Conservation (phyloP, 2,329 filamentous ascomycete species). For the Pseudocercospora ulei region DNA sequence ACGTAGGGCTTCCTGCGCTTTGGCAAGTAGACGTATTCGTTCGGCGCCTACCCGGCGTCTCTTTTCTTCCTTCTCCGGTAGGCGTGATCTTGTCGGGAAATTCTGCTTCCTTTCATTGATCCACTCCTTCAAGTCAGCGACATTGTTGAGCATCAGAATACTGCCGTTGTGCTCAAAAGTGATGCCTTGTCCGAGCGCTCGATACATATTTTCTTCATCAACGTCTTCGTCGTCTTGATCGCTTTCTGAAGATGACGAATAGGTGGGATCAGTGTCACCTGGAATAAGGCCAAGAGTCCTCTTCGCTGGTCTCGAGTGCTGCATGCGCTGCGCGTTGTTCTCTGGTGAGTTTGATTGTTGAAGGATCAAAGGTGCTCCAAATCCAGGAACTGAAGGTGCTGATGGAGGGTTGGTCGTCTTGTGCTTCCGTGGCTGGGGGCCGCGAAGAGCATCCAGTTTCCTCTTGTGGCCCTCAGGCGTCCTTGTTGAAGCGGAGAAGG, state of each 20-base stretch:
- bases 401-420: conserved; percentile 19
- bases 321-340: too few species aligned
- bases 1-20: conserved; percentile 15
- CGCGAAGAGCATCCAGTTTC: conserved; percentile 30
- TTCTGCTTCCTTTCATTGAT: conserved; percentile 68
- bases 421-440: conserved; percentile 14
- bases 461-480: conserved; percentile 30
- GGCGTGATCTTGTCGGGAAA: conserved; percentile 67
- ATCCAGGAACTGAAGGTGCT: conserved; percentile 32
- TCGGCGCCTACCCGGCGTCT: conserved; percentile 29
- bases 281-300: conserved; percentile 64
- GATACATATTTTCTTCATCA: conserved; percentile 55
- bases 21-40: conserved; percentile 31
- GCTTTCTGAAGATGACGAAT: conserved; percentile 26
- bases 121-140: conserved; percentile 66
- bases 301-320: conserved; percentile 46
- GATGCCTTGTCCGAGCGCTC: conserved; percentile 31
- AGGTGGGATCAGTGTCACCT: conserved; percentile 13
- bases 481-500: conserved; percentile 11
- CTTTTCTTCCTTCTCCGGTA: conserved; percentile 45
- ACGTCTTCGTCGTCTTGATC: conserved; percentile 56
- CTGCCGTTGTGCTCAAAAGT: conserved; percentile 49
- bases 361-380: conserved; percentile 26
- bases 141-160: conserved; percentile 45
- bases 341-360: background rate